Evolutionary conservation across 805 yeast genomes (phyloP), one percentile per base, ranked within the genome.

Genomic region (Myxozyma melibiosi): DNA sequence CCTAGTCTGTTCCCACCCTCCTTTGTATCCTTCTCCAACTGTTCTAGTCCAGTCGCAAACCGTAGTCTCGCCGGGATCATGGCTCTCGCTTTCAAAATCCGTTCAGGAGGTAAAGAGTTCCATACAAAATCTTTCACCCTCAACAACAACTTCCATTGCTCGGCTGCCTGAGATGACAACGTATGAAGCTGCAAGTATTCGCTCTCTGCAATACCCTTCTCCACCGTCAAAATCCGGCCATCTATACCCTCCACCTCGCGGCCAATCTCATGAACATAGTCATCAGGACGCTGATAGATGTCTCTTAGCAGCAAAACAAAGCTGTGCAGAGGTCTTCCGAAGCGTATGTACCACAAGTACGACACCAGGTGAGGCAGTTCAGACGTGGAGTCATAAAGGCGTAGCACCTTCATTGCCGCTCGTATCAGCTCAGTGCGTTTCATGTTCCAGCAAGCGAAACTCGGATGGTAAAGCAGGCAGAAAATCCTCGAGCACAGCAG

Each of bases 121-220:
- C 54, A 55, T 11, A 55, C 49, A 13, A 18, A 28, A 5, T 55
- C 45, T 33, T 55, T 42, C 9, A 55, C 49, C 28, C 37, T 42
- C 46, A 55, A 24, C 33, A 55, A 33, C 8, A 47, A 27, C 30
- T 37, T 49, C 58, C 58, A 55, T 47, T 55, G 58, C 25, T 40
- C 43, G 4, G 20, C 13, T 4, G 53, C 49, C 30, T 31, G 45
- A 16, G 20, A 13, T 1, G 58, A 48, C 13, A 49, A 25, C 1
- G 30, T 14, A 25, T 55, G 34, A 2, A 37, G 37, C 9, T 50
- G 45, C 34, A 55, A 22, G n/a, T 9, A 47, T 7, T 43, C 42
- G 18, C 13, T 37, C 18, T 48, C 44, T 1, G 44, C 51, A 38
- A 55, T 49, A 8, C 46, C 47, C 18, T 33, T 37, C 33, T 55